Conservation (phyloP, 1,284 basidiomycete genomes). For the Sphagnurus paluster region DNA sequence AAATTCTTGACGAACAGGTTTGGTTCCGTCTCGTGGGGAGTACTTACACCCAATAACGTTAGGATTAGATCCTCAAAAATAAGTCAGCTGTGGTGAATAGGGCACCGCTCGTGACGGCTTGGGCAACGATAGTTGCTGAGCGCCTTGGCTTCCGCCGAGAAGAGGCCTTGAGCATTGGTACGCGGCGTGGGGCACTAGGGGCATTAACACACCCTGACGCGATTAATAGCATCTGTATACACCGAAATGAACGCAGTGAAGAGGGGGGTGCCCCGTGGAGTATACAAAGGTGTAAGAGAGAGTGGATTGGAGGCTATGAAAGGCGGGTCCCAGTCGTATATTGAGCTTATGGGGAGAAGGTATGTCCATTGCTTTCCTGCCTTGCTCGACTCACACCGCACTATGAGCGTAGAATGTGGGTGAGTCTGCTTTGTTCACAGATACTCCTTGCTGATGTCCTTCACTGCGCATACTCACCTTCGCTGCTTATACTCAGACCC, state of each 20-base stretch:
- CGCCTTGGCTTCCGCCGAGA: conserved; percentile 81
- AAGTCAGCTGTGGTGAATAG: conserved; percentile 81
- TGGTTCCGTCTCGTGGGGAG: background rate
- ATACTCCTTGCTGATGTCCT: background rate
- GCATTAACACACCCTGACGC: conserved; percentile 6
- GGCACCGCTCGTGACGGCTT: conserved; percentile 93
- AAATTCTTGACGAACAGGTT: conserved; percentile 70
- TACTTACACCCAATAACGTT: background rate
- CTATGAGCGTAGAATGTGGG: conserved; percentile 68
- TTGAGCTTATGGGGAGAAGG: conserved; percentile 88
- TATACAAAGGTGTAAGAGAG: conserved; percentile 58
- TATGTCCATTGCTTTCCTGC: conserved; percentile 35
- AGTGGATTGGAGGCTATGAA: conserved; percentile 52
- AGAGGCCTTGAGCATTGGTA: conserved; percentile 89
- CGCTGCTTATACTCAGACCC: conserved; percentile 51
- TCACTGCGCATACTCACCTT: background rate
- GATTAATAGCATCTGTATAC: conserved; percentile 77
- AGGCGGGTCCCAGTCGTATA: conserved; percentile 84
- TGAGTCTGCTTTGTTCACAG: conserved; percentile 5
- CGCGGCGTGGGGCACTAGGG: conserved; percentile 18
- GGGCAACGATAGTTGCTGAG: conserved; percentile 87
- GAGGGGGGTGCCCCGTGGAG: conserved; percentile 82
- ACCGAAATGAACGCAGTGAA: conserved; percentile 88
- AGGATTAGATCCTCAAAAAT: conserved; percentile 51
- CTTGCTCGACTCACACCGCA: background rate